Evolutionary conservation across 2,329 filamentous ascomycete species (phyloP).

Genomic region (Botryotinia globosa): DNA sequence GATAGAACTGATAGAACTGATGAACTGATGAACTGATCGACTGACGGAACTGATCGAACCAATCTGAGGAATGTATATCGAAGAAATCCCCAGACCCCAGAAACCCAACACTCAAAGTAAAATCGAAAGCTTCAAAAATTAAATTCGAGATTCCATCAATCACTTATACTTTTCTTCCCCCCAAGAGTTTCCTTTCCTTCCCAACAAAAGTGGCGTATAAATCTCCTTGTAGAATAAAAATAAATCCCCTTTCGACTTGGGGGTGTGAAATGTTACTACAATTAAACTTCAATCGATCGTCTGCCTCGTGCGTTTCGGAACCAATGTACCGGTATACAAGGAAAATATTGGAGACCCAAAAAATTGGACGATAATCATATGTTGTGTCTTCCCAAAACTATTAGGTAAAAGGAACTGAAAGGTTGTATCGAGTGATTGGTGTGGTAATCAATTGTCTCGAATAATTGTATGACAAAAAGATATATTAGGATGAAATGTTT

Average conservation of each 20-base stretch:
- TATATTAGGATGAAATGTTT: neutral
- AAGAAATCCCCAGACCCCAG: neutral
- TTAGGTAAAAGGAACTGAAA: neutral
- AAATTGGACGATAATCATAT: conserved; percentile 9
- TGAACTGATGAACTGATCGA: neutral
- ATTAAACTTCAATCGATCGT: conserved; percentile 20
- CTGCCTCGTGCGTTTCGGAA: conserved; percentile 19
- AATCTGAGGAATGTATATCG: neutral
- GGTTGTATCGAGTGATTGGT: neutral
- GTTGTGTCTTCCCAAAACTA: neutral
- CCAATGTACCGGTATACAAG: conserved; percentile 19
- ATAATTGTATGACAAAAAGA: conserved; percentile 11
- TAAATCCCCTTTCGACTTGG: neutral
- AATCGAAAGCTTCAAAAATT: neutral
- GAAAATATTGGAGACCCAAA: neutral
- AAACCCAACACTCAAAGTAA: neutral
- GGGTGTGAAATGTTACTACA: neutral
- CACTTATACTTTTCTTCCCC: neutral
- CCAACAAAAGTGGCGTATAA: conserved; percentile 11
- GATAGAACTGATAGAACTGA: neutral
- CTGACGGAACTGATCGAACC: neutral
- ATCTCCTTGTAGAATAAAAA: conserved; percentile 8
- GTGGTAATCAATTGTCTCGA: conserved; percentile 11
- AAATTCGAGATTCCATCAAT: neutral
- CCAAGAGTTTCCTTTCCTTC: neutral